Conservation (phyloP, 179 eudicot genomes). For the Carnegiea gigantea region DNA sequence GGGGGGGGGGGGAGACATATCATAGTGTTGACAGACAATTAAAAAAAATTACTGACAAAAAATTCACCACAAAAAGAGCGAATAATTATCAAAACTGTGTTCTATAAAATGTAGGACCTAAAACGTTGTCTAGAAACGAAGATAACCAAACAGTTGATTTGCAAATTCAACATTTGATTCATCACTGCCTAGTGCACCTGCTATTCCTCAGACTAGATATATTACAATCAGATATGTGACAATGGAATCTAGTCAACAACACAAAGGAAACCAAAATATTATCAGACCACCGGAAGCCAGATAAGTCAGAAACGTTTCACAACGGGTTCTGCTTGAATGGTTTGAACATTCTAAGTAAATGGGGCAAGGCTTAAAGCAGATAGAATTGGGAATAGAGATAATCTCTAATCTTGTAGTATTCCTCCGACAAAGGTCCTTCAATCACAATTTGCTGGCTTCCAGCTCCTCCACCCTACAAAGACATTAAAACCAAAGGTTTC, state of each 20-base stretch:
- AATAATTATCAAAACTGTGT: no score
- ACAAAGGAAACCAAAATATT: background rate
- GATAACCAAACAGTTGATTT: no score
- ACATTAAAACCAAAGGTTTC: background rate
- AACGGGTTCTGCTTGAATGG: background rate
- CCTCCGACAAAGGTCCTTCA: conserved; percentile 88
- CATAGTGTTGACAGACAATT: no score
- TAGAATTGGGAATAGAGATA: conserved; percentile 78
- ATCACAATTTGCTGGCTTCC: conserved; percentile 80
- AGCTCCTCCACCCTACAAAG: conserved; percentile 65
- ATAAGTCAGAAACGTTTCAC: background rate
- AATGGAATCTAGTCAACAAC: background rate
- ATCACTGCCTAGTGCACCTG: no score
- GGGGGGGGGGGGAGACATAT: no score
- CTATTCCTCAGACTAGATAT: background rate
- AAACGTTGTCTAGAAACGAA: no score
- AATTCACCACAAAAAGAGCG: no score
- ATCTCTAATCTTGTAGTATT: conserved; percentile 80
- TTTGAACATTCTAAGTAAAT: background rate
- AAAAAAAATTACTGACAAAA: no score
- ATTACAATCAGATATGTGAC: conserved; percentile 12
- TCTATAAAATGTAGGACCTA: no score
- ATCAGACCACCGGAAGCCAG: background rate
- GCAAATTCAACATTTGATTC: no score
- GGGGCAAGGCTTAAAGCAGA: conserved; percentile 41